Base-by-base conservation (phyloP, 1,284 basidiomycete species). In the Microbotryomycetes sp. region DNA sequence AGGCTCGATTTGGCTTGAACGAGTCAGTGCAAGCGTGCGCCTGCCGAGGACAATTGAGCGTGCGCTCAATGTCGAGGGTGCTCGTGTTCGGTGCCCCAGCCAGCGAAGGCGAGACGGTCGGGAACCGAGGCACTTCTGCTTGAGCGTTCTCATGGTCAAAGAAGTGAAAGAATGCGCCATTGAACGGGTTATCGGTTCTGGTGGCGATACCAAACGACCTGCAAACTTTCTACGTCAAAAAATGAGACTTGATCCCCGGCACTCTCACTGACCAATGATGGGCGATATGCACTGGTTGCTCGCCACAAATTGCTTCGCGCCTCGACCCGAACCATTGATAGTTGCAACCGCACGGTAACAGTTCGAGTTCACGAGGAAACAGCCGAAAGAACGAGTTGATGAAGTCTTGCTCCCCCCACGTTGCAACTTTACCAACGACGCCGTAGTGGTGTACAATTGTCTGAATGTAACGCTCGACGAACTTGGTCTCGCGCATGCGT, bases 321-420 rank as follows among this genome's bases (percentile, higher is more conserved):
- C 60, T 29, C 3, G 53, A 27, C 28, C 65, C 67, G 29, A 61
- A 59, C 60, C 60, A 67, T 47, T 69, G 67, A 45, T 67, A 69
- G 57, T 69, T 69, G 58, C 67, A 69, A 1, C 67, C 67, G 49
- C 67, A 69, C 13, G 67, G 65, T 1, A 69, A 52, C 30, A 66
- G 46, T 31, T 62, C 62, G 46, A 69, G 53, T 27, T 66, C 67
- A 5, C 55, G 30, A 3, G 65, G 65, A 53, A 50, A 62, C 3
- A 69, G 57, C 29, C 67, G 67, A 54, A 64, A 59, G 65, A 58
- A 67, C 23, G 62, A 61, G 50, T 69, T 69, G 62, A 69, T 60
- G 46, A 67, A 69, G 56, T 69, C 67, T 35, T 69, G 67, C 54
- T 69, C 67, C 30, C 67, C 67, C 62, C 61, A 69, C 1, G 23